Evolutionary conservation across 2,329 filamentous ascomycete species (phyloP), one percentile per base, ranked within the genome.

Genomic region (Calonectria montana): DNA sequence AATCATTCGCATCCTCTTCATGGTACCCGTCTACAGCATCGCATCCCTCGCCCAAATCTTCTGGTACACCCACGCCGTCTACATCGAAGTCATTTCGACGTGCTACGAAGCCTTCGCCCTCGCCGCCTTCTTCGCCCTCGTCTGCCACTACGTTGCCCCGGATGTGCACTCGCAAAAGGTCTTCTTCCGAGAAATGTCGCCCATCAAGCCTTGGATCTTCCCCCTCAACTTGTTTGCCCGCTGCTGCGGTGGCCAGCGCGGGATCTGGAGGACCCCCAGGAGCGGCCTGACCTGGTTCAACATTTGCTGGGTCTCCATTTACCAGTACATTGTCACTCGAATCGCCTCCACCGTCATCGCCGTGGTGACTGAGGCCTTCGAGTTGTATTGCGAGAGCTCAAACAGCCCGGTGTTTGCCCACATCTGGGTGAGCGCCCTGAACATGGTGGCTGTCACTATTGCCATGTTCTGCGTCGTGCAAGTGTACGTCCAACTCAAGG

Each of bases 271-370:
- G 76, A 93, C 89, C n/a, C 94, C 95, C 0, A 87, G 89, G 75
- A 97, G 93, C 82, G 94, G 95, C 1, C 84, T 97, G 81, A 97
- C 94, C 1, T 97, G 94, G 94, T 97, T 97, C 85, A 97, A 97
- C 81, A 91, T 96, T 71, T 88, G 96, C 76, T 97, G 93, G 93
- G 89, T 94, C 57, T 92, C 92, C 66, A 88, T 97, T 67, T 97
- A 96, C 83, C 94, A 97, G 79, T 97, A 97, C 84, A 95, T 94
- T 84, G 92, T 96, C 79, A 91, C 96, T 74, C 91, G 94, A 55
- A 92, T 96, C 21, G 84, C 92, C 78, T 94, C 95, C 88, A 97
- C 94, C 37, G 88, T 96, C 71, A 91, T 94, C 18, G 92, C 94
- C 1, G 93, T 97, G 23, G 83, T 94, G 41, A 91, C 93, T 0